Evolutionary conservation across 2,329 filamentous ascomycete genomes (phyloP), one percentile per base, ranked within the genome.

Genomic region (Huntiella abstrusa): DNA sequence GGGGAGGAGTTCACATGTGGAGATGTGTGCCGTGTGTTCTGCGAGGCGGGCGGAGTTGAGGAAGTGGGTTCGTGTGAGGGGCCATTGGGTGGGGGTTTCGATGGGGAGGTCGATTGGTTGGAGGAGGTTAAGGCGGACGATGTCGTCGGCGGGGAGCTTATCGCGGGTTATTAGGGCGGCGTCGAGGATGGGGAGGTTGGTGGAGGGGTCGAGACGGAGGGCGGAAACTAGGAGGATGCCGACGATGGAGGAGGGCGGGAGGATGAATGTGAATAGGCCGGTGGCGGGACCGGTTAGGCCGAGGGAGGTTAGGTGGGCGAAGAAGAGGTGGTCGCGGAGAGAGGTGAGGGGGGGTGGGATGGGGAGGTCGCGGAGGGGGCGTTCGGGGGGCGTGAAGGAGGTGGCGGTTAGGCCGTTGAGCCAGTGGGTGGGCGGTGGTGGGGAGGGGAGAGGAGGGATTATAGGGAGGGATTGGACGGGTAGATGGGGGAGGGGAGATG

Each of bases 141-240:
- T 50, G 13, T 61, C 56, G 12, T 69, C 51, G 39, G 68, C 48
- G 3, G 64, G 50, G 0, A 58, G 52, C 4, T 48, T 46, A 0
- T 66, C 68, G 5, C 69, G 51, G 0, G 67, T 64, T 1, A 72
- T 55, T 3, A 65, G 60, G 0, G 67, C 68, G 0, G 65, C 67
- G 49, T 71, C 69, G 3, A 67, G 58, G 1, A 68, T 62, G 5
- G 67, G 57, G 1, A 60, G 64, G 1, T 57, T 61, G 13, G 60
- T 57, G 8, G 65, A 59, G 0, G 56, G 60, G 47, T 71, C 66
- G 5, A 71, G 55, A 1, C 65, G 59, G 19, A 70, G 51, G 1
- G 64, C 61, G 3, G 62, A 65, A 6, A 67, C 58, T 45, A 68
- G 59, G 1, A 65, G 40, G 16, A 47, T 47, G 11, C 38, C 45